Conservation (phyloP, 2,329 filamentous ascomycete species). For the Dothideomycetes sp. region DNA sequence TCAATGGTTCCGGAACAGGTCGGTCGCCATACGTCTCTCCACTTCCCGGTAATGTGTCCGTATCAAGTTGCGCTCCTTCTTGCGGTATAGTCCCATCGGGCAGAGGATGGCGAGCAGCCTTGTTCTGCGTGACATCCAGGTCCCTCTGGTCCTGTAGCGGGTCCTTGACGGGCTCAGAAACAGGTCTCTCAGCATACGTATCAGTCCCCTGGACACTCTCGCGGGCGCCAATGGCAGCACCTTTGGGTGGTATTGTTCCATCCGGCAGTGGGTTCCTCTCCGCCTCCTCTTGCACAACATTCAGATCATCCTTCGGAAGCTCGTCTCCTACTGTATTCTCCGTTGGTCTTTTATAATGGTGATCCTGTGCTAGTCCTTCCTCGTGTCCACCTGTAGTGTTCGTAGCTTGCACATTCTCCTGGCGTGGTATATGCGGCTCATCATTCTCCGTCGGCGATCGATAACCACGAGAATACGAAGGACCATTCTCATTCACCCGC, state of each 20-base stretch:
- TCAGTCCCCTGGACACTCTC: constrained; percentile 19
- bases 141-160: constrained; percentile 17
- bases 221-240: constrained; percentile 17
- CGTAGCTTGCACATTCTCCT: constrained; percentile 15
- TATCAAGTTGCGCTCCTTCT: constrained; percentile 20
- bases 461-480: constrained; percentile 18
- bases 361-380: constrained; percentile 38
- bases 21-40: constrained; percentile 17
- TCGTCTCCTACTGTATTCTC: constrained; percentile 29
- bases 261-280: constrained; percentile 34
- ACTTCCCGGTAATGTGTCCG: constrained; percentile 14
- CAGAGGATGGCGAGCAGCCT: constrained; percentile 31
- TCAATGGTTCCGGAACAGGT: constrained; percentile 23
- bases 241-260: constrained; percentile 36
- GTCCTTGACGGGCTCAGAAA: constrained; percentile 23
- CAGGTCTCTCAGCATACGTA: constrained; percentile 19
- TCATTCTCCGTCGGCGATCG: constrained; percentile 7
- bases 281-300: constrained; percentile 36
- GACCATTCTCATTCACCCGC: constrained; percentile 42
- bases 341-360: constrained; percentile 35
- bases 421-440: constrained; percentile 17
- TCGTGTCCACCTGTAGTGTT: constrained; percentile 18
- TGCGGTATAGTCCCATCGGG: constrained; percentile 42
- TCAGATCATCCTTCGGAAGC: constrained; percentile 25
- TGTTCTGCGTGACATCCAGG: constrained; percentile 34